phyloP scores from a whole-genome alignment of 1,139 yeast genomes.

The Taphrina deformans region DNA sequence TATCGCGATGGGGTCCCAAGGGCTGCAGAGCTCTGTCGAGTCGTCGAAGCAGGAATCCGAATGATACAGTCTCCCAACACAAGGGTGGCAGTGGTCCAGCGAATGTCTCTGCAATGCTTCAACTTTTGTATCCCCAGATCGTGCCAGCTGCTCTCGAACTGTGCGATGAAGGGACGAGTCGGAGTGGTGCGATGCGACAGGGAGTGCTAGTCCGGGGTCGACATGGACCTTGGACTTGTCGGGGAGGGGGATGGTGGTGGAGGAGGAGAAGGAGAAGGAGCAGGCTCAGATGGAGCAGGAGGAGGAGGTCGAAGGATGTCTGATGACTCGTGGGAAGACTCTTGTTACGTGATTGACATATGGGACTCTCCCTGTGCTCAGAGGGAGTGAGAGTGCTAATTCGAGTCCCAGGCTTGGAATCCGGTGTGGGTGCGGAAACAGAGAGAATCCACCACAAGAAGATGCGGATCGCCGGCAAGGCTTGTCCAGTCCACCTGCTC shows the following conservation, averaged over 20 bases:
- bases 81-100: no score
- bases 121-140: no score
- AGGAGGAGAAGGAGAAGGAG: background rate
- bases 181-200: no score
- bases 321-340: background rate
- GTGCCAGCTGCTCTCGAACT: no score
- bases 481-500: background rate
- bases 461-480: constrained; percentile 1
- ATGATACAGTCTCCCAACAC: no score
- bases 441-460: background rate
- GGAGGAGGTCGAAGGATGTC: background rate
- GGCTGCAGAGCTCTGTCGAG: no score
- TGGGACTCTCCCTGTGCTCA: background rate
- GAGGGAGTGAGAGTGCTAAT: background rate
- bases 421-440: background rate
- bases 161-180: no score
- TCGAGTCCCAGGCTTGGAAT: background rate
- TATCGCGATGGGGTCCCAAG: no score
- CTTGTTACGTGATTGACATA: constrained; percentile 1
- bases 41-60: no score
- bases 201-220: background rate
- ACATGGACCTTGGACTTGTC: no score
- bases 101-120: no score
- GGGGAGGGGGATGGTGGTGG: background rate
- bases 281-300: no score